These are phyloP conservation scores for Umbilicus rupestris DNA, from an alignment of 164 flowering plant species.

Conservation along the genomic window DNA sequence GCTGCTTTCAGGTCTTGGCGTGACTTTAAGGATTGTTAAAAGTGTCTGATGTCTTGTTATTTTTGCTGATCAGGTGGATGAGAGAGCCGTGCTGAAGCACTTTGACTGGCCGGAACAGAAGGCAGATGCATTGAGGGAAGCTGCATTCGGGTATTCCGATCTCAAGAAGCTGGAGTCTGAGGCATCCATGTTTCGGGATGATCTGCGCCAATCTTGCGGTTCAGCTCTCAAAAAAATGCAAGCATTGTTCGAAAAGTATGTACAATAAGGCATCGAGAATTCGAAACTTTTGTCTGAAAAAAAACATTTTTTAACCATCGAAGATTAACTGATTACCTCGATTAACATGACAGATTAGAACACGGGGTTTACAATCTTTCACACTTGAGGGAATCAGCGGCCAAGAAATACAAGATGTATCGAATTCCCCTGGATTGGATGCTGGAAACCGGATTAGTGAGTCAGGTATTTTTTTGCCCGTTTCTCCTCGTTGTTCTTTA, in stretches of 20 bases:
- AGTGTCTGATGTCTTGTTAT: neutral
- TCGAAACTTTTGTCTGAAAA: neutral
- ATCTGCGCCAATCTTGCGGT: conserved; percentile 64
- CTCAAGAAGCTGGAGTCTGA: conserved; percentile 79
- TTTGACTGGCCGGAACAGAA: conserved; percentile 96
- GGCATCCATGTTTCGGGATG: conserved; percentile 49
- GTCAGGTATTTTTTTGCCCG: conserved; percentile 48
- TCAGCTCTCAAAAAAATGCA: conserved; percentile 88
- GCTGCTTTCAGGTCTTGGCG: conserved; percentile 14
- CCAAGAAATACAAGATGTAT: conserved; percentile 49
- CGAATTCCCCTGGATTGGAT: conserved; percentile 85
- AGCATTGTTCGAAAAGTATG: conserved; percentile 73
- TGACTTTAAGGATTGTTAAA: neutral
- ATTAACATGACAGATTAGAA: conserved; percentile 52
- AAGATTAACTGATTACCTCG: neutral
- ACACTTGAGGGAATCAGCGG: conserved; percentile 68
- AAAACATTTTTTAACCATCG: neutral
- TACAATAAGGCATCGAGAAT: neutral
- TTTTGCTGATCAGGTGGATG: conserved; percentile 59
- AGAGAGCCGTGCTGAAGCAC: conserved; percentile 93
- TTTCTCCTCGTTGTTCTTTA: neutral
- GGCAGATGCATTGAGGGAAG: conserved; percentile 92
- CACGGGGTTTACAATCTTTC: conserved; percentile 78
- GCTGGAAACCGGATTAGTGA: conserved; percentile 71
- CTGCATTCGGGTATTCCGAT: conserved; percentile 89